Base-by-base conservation (phyloP, 768 basidiomycete genomes). In the Crucibulum laeve region DNA sequence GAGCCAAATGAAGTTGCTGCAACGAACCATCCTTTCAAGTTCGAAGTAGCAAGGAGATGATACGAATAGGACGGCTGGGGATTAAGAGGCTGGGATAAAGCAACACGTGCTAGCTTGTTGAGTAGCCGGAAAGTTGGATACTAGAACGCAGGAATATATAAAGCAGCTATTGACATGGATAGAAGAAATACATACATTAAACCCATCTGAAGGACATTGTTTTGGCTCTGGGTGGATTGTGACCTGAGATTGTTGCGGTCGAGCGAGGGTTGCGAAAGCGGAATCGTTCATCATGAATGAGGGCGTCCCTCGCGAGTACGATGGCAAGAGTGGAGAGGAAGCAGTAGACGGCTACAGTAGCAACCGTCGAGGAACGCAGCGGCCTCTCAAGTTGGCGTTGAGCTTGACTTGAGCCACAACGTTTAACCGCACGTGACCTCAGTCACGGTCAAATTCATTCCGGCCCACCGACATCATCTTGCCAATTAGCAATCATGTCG, bases 1-100 rank as follows among this genome's bases (percentile, higher is more conserved):
- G 61, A 51, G 40, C 62, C 51, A 41, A 61, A 54, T 38, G 62
- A 53, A 34, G 53, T 70, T 7, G 78, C 73, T 24, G 85, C 84
- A 36, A 77, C 82, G 60, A 89, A 90, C 79, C 81, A 89, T 22
- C 79, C 82, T 49, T 68, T 74, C 10, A 67, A 61, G 54, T 82
- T 85, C 2, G 80, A 71, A 2, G 76, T 67, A 3, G 79, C 73
- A 50, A 91, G 77, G 14, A 84, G 66, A 42, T 62, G 71, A 30
- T 74, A 77, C 5, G 53, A 45, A 36, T 54, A 61, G 19, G 73
- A 69, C 4, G 72, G 62, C 2, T 73, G 53, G 17, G 74, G 62
- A 49, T 70, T 63, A 22, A 82, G 60, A 1, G 73, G 64, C 14
- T 72, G 63, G 11, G 87, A 90, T 5, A 91, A 58, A 38, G 72